Evolutionary conservation across 441 rosid species (phyloP).

Genomic region (Biscutella auriculata): DNA sequence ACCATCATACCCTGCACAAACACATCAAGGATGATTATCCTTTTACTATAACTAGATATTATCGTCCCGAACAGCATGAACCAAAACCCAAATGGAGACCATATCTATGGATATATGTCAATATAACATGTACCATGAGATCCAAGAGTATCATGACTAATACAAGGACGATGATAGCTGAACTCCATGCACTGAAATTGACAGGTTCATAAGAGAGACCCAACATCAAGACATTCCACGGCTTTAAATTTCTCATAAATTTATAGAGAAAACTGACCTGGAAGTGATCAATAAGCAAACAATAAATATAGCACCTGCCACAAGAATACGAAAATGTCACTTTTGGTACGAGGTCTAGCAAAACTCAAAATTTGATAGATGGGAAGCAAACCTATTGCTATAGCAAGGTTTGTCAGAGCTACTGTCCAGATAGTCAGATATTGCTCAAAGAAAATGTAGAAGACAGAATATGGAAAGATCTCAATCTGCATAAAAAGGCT

Average conservation of each 20-base stretch:
- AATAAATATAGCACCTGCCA: constrained; percentile 55
- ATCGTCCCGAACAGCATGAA: constrained; percentile 9
- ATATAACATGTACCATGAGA: constrained; percentile 37
- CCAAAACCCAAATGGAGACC: neutral
- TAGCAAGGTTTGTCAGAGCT: constrained; percentile 47
- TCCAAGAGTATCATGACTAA: constrained; percentile 50
- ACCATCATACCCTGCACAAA: constrained; percentile 52
- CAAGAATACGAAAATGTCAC: constrained; percentile 13
- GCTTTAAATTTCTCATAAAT: neutral
- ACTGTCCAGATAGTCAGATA: constrained; percentile 59
- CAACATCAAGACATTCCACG: constrained; percentile 11
- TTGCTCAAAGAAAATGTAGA: constrained; percentile 72
- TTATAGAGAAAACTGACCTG: constrained; percentile 35
- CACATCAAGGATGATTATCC: constrained; percentile 6
- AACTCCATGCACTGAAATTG: constrained; percentile 51
- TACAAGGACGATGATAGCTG: constrained; percentile 45
- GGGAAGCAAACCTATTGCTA: constrained; percentile 48
- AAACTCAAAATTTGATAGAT: neutral
- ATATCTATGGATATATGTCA: neutral
- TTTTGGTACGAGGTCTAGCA: constrained; percentile 12
- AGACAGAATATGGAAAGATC: constrained; percentile 66
- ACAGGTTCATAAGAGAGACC: constrained; percentile 7
- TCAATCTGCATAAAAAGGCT: constrained; percentile 35
- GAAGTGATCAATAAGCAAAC: constrained; percentile 55
- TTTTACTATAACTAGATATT: neutral